phyloP scores from a whole-genome alignment of 768 basidiomycete species.

The Panellus pusillus region DNA sequence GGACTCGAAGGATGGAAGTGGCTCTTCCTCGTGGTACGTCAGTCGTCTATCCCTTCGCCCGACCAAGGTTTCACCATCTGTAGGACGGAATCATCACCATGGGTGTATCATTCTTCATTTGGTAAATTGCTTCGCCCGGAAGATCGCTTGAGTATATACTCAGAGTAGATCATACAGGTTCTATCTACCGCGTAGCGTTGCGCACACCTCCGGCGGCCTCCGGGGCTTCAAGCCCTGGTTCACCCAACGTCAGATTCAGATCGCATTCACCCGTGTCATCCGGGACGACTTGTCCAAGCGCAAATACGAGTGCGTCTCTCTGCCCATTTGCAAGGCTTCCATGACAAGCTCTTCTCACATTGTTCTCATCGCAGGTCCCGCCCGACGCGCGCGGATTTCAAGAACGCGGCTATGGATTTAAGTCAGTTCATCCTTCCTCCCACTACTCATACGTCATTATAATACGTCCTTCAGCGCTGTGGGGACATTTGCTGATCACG shows the following conservation, averaged over 20 bases:
- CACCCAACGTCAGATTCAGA: conserved; percentile 33
- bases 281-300: conserved; percentile 39
- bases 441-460: too few species aligned
- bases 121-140: conserved; percentile 22
- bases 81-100: conserved; percentile 39
- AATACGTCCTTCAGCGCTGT: conserved; percentile 12
- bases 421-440: conserved; percentile 12
- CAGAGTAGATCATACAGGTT: conserved; percentile 25
- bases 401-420: conserved; percentile 36
- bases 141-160: too few species aligned
- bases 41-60: too few species aligned
- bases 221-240: conserved; percentile 39
- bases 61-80: not conserved
- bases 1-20: conserved; percentile 44
- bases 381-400: conserved; percentile 36
- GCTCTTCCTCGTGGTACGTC: conserved; percentile 34
- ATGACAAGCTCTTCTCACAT: too few species aligned
- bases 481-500: conserved; percentile 38
- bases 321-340: not conserved
- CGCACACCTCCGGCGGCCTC: conserved; percentile 31
- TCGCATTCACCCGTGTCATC: conserved; percentile 37
- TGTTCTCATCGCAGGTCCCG: conserved; percentile 25
- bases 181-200: conserved; percentile 35
- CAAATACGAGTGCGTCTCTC: conserved; percentile 34
- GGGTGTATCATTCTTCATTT: conserved; percentile 33